These are phyloP conservation scores for Fusarium haematococcum DNA, from an alignment of 2,329 filamentous ascomycete species.

Conservation along the genomic window DNA sequence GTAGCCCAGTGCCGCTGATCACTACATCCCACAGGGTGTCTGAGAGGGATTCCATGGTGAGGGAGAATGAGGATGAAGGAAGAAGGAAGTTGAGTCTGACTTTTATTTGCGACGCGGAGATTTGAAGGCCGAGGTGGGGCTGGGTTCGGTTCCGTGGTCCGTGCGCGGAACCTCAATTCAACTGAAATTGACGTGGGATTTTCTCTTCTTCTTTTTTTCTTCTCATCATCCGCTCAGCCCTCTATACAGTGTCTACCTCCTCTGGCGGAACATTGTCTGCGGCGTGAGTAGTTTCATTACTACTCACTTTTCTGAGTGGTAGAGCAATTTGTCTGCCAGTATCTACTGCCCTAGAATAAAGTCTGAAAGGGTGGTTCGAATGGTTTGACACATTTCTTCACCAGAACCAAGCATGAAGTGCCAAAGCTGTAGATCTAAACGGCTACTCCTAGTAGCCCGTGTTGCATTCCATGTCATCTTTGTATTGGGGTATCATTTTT, in stretches of 20 bases:
- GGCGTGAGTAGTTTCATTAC: constrained; percentile 65
- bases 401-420: constrained; percentile 1
- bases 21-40: constrained; percentile 84
- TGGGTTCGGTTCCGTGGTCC: constrained; percentile 37
- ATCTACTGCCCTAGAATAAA: constrained; percentile 88
- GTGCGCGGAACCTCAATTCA: constrained; percentile 18
- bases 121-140: constrained; percentile 42
- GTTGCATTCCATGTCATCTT: constrained; percentile 6
- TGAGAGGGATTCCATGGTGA: constrained; percentile 77
- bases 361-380: constrained; percentile 87
- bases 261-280: constrained; percentile 42
- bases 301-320: constrained; percentile 65
- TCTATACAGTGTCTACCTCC: constrained; percentile 46
- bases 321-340: constrained; percentile 78
- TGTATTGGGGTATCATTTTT: constrained; percentile 43
- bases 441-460: not conserved
- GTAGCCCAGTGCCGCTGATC: constrained; percentile 81
- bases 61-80: constrained; percentile 34
- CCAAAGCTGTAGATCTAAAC: constrained; percentile 1
- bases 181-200: constrained; percentile 33
- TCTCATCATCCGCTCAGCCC: constrained; percentile 46
- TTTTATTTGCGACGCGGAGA: constrained; percentile 25
- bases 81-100: constrained; percentile 19
- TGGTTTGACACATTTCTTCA: constrained; percentile 74
- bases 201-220: constrained; percentile 45